Evolutionary conservation across 164 flowering plant species (phyloP).

Genomic region (Akebia trifoliata): DNA sequence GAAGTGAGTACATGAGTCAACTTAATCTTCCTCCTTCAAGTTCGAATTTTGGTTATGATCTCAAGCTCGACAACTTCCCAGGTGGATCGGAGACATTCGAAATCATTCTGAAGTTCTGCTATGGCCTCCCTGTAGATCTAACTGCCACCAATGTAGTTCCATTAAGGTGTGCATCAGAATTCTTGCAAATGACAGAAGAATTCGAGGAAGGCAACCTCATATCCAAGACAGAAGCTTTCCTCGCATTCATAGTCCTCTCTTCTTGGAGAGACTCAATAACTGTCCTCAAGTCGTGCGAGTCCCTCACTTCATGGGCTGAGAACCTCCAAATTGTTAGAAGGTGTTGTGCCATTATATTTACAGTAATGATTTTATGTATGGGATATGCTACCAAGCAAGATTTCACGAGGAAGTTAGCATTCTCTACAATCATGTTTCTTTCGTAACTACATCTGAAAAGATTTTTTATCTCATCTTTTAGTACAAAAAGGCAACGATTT

Average conservation of each 20-base stretch:
- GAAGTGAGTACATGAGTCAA: slow-evolving; percentile 57
- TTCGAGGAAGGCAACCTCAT: slow-evolving; percentile 78
- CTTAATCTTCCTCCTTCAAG: slow-evolving; percentile 32
- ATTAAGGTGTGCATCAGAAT: slow-evolving; percentile 83
- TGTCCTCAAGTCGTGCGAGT: slow-evolving; percentile 64
- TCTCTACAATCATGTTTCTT: too few species aligned
- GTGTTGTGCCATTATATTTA: too few species aligned
- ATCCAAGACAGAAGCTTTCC: slow-evolving; percentile 76
- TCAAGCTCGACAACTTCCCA: slow-evolving; percentile 69
- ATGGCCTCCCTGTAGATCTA: slow-evolving; percentile 59
- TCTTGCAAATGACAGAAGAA: slow-evolving; percentile 82
- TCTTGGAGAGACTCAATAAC: slow-evolving; percentile 75
- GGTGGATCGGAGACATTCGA: slow-evolving; percentile 79
- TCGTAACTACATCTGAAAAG: too few species aligned
- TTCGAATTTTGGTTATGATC: slow-evolving; percentile 26
- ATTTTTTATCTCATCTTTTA: too few species aligned
- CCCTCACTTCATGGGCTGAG: slow-evolving; percentile 89
- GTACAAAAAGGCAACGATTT: too few species aligned
- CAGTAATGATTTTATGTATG: too few species aligned
- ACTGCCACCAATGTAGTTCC: slow-evolving; percentile 51
- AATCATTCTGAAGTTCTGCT: slow-evolving; percentile 56
- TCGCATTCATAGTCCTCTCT: slow-evolving; percentile 61
- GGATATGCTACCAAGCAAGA: too few species aligned
- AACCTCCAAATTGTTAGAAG: slow-evolving; percentile 77
- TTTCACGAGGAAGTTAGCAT: too few species aligned